Base-by-base conservation (phyloP, 768 basidiomycete species). In the Panus rudis region DNA sequence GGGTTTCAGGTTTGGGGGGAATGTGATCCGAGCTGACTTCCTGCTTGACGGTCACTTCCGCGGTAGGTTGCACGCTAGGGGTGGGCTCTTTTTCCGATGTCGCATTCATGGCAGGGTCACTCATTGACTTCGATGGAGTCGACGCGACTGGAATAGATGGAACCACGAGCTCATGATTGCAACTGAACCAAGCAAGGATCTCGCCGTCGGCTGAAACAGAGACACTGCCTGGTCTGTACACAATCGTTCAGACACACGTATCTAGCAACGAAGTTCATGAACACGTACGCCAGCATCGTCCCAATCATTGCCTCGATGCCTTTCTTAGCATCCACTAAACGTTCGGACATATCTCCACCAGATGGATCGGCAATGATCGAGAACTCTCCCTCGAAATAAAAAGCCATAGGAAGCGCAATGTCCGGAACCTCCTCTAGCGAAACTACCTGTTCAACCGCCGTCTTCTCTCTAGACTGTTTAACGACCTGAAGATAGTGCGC, bases 361-460 rank as follows among this genome's bases (percentile, higher is more conserved):
- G 61, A 37, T 13, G 74, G 52, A 45, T 75, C 49, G 4, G 69
- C 65, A 17, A 74, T 70, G 31, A 70, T 56, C 1, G 73, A 70
- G 58, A 62, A 76, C 59, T 78, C 75, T 20, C 73, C 74, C 34
- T 70, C 69, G 46, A 78, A 75, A 20, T 57, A 59, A 52, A 78
- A 76, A 4, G 52, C 35, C 37, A 49, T 43, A 14, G 52, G 45
- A 24, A 19, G 21, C 3, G 7, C 28, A 28, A 26, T 34, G 13
- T 16, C 39, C 4, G 31, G 12, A 22, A 20, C 14, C 12, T 20
- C 14, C 27, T 17, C 28, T n/a, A n/a, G n/a, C n/a, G n/a, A n/a
- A n/a, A n/a, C n/a, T n/a, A n/a, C n/a, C 31, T 46, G n/a, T 11
- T 19, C 38, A 8, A n/a, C 43, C n/a, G 35, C 43, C 13, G 11